Evolutionary conservation across 2,329 filamentous ascomycete species (phyloP).

Genomic region (Macrophomina pseudophaseolina): DNA sequence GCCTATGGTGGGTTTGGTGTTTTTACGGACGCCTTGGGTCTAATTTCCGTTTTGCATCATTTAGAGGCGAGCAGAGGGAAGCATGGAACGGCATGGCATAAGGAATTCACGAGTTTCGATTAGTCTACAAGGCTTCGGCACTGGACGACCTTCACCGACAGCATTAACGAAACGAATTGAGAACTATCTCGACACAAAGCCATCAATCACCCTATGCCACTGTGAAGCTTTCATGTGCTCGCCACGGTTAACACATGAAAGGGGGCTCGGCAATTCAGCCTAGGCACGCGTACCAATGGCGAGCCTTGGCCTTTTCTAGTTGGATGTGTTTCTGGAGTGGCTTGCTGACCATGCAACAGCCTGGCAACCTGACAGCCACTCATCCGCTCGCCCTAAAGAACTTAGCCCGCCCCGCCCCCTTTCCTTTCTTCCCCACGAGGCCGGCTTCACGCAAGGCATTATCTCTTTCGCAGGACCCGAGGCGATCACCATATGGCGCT

Average conservation of each 20-base stretch:
- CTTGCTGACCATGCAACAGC: conserved; percentile 5
- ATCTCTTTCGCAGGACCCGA: not conserved
- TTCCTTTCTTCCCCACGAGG: not conserved
- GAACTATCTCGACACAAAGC: not conserved
- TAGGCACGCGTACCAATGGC: not conserved
- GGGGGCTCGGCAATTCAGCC: conserved; percentile 4
- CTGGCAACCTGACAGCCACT: conserved; percentile 6
- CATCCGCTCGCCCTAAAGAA: not conserved
- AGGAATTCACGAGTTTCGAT: not conserved
- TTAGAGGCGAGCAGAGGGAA: conserved; percentile 8
- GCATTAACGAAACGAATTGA: conserved; percentile 7
- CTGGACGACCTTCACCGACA: not conserved
- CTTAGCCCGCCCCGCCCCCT: not conserved
- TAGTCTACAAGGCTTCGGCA: not conserved
- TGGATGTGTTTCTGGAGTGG: not conserved
- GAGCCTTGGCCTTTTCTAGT: not conserved
- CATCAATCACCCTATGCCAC: not conserved
- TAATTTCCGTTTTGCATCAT: conserved; percentile 16
- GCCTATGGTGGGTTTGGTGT: conserved; percentile 14
- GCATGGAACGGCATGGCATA: conserved; percentile 8
- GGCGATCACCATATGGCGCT: not conserved
- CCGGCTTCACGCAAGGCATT: not conserved
- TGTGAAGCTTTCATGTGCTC: not conserved
- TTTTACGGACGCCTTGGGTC: not conserved
- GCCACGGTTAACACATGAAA: conserved; percentile 4